These are phyloP conservation scores for Blastocystis sp. DNA, from an alignment of 352 stramenopile species.

Conservation along the genomic window DNA sequence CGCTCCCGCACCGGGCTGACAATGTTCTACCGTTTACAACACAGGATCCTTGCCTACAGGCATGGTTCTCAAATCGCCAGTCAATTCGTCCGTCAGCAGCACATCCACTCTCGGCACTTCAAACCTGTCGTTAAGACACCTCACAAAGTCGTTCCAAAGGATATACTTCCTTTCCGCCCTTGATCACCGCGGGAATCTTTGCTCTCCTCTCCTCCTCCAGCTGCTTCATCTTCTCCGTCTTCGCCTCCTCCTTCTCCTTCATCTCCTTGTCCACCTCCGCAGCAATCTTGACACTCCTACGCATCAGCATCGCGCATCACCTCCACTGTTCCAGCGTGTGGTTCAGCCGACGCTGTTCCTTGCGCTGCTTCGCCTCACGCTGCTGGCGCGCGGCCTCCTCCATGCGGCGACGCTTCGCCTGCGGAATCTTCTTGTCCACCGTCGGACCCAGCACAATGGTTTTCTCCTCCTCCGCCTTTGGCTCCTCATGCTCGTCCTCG, in stretches of 20 bases:
- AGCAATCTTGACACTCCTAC: constrained; percentile 13
- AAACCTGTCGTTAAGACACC: constrained; percentile 11
- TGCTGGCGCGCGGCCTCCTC: constrained; percentile 5
- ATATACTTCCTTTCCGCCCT: constrained; percentile 50
- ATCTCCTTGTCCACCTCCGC: constrained; percentile 14
- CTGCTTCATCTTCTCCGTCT: constrained; percentile 11
- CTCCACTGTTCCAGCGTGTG: background rate
- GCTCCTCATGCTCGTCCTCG: constrained; percentile 18
- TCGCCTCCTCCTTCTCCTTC: constrained; percentile 2
- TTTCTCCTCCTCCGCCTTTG: constrained; percentile 6
- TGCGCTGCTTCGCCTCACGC: constrained; percentile 12
- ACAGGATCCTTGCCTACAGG: background rate
- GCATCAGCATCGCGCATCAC: background rate
- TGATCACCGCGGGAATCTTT: constrained; percentile 20
- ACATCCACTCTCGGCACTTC: constrained; percentile 47
- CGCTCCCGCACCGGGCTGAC: background rate
- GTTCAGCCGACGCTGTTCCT: background rate
- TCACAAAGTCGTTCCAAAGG: background rate
- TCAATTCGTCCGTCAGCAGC: constrained; percentile 41
- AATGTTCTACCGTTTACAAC: background rate
- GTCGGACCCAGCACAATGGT: background rate
- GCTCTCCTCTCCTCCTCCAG: background rate
- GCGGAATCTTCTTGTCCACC: constrained; percentile 14
- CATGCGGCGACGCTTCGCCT: constrained; percentile 8
- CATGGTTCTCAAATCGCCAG: constrained; percentile 14